phyloP scores from a whole-genome alignment of 2,329 filamentous ascomycete species.

The Catunica adiposa region DNA sequence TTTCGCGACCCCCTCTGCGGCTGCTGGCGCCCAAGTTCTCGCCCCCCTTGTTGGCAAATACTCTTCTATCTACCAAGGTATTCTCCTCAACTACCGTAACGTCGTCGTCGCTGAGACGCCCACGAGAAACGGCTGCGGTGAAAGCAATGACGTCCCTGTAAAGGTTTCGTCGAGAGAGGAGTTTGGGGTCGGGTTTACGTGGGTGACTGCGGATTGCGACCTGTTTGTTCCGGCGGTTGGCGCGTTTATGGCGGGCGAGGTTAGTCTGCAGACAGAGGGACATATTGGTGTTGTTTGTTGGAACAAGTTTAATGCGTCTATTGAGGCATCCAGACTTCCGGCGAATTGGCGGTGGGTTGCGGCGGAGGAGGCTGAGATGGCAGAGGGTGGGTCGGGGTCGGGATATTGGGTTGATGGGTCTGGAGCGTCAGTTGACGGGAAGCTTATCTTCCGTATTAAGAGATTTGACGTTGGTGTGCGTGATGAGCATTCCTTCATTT shows the following conservation, averaged over 20 bases:
- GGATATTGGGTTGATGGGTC: slow-evolving; percentile 62
- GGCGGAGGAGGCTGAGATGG: slow-evolving; percentile 32
- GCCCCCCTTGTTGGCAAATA: slow-evolving; percentile 62
- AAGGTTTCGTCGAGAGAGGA: slow-evolving; percentile 49
- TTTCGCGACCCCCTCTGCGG: slow-evolving; percentile 52
- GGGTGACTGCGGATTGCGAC: slow-evolving; percentile 75
- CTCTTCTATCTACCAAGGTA: slow-evolving; percentile 52
- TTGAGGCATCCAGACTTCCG: slow-evolving; percentile 63
- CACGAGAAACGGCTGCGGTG: slow-evolving; percentile 30
- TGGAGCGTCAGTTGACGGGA: slow-evolving; percentile 53
- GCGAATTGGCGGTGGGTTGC: slow-evolving; percentile 65
- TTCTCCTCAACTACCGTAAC: slow-evolving; percentile 60
- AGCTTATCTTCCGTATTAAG: slow-evolving; percentile 60
- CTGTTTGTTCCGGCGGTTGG: slow-evolving; percentile 64
- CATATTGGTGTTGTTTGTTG: slow-evolving; percentile 81
- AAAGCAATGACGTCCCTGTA: slow-evolving; percentile 30
- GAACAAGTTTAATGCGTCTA: slow-evolving; percentile 80
- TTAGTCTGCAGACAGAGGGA: slow-evolving; percentile 76
- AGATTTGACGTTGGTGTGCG: slow-evolving; percentile 70
- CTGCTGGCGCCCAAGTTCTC: slow-evolving; percentile 56
- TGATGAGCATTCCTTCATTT: slow-evolving; percentile 62
- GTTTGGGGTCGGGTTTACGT: slow-evolving; percentile 72
- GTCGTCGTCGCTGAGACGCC: slow-evolving; percentile 46
- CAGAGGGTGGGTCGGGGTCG: slow-evolving; percentile 17
- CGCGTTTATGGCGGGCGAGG: slow-evolving; percentile 58